phyloP scores from a whole-genome alignment of 139 green algal species.

The Chlamydomonas asymmetrica region DNA sequence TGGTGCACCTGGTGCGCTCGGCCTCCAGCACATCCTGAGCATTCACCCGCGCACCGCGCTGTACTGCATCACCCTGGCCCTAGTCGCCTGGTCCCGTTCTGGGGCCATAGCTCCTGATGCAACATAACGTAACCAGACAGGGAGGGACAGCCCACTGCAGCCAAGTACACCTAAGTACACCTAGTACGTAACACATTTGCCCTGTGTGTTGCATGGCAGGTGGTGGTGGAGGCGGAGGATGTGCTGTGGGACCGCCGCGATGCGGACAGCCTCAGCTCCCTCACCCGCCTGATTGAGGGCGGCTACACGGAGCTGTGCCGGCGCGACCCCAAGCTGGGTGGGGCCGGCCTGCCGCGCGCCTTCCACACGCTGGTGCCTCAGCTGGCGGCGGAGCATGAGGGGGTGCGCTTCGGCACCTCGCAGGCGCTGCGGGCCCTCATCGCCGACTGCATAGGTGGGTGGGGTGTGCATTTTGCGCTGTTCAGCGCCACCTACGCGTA shows the following conservation, averaged over 20 bases:
- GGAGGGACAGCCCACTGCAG: too few relatives aligned
- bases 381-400: slow-evolving; percentile 76
- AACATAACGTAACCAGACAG: too few relatives aligned
- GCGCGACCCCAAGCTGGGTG: slow-evolving; percentile 13
- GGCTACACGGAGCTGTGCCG: slow-evolving; percentile 21
- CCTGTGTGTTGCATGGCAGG: too few relatives aligned
- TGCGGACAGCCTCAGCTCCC: slow-evolving; percentile 37
- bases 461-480: slow-evolving; percentile 17
- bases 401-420: slow-evolving; percentile 63
- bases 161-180: too few relatives aligned
- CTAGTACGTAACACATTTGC: too few relatives aligned
- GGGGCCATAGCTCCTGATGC: too few relatives aligned
- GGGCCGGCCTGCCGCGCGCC: slow-evolving; percentile 55
- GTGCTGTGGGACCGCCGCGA: slow-evolving; percentile 53
- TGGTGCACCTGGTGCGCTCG: too few relatives aligned
- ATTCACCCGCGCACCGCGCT: too few relatives aligned
- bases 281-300: slow-evolving; percentile 59
- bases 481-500: too few relatives aligned
- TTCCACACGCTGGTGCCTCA: slow-evolving; percentile 65
- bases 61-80: too few relatives aligned
- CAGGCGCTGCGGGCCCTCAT: slow-evolving; percentile 60
- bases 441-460: slow-evolving; percentile 42
- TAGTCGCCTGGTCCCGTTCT: too few relatives aligned
- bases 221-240: slow-evolving; percentile 43
- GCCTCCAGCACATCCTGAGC: too few relatives aligned